Percentiles rank a stretch among this genome's conserved stretches.
These are phyloP conservation scores for Solanum chilense DNA, from an alignment of 257 asterid species.

Conservation along the genomic window DNA sequence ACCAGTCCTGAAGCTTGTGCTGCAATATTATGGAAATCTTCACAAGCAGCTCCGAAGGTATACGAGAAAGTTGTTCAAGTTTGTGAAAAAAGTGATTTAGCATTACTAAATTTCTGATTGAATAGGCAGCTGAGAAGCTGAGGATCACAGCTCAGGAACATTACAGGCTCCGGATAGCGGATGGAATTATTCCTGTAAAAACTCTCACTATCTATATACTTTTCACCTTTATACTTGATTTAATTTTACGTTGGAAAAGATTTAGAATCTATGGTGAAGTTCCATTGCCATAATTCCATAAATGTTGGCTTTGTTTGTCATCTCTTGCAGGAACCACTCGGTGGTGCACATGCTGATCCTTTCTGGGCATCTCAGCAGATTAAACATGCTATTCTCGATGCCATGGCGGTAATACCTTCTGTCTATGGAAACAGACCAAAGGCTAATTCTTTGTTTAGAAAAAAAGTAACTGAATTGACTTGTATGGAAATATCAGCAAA, in stretches of 20 bases:
- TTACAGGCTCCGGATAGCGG: conserved; percentile 48
- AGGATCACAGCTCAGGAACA: conserved; percentile 77
- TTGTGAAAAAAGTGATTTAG: conserved; percentile 9
- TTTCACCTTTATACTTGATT: not conserved
- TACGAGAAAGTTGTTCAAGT: not conserved
- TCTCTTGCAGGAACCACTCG: conserved; percentile 79
- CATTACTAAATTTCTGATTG: conserved; percentile 12
- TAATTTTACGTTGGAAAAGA: not conserved
- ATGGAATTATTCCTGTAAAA: conserved; percentile 75
- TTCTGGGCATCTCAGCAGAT: conserved; percentile 92
- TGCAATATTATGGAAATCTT: conserved; percentile 80
- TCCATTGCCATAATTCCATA: not conserved
- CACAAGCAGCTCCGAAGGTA: conserved; percentile 85
- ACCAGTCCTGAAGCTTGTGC: conserved; percentile 98
- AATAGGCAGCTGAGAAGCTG: conserved; percentile 90
- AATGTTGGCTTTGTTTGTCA: not conserved
- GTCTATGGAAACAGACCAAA: not conserved
- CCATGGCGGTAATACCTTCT: conserved; percentile 55
- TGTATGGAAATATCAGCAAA: not conserved
- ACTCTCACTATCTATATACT: not conserved
- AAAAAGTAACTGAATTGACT: not conserved
- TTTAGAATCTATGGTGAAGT: not conserved
- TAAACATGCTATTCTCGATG: conserved; percentile 59
- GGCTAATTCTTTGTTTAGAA: not conserved
- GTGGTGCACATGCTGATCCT: conserved; percentile 95